Evolutionary conservation across 768 basidiomycete genomes (phyloP), one percentile per base, ranked within the genome.

Genomic region (Panellus pusillus): DNA sequence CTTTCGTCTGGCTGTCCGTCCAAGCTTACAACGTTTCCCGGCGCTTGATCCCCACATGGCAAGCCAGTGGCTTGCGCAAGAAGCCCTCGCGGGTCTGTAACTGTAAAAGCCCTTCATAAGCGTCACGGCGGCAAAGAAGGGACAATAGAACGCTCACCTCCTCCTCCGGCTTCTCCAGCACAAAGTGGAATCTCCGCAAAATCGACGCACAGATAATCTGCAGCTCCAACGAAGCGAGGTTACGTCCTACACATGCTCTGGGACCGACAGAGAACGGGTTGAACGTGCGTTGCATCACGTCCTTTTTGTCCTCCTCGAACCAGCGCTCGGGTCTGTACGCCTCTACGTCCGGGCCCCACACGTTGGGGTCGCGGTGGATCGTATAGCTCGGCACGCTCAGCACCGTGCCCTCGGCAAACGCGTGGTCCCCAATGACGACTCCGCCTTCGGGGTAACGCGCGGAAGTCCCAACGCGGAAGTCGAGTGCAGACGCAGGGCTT

Each of bases 201-300:
- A 94, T 80, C 2, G 89, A 89, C n/a, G 89, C 80, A 41, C 92
- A 70, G 63, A 96, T 93, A 49, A 93, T 78, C 63, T 84, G 76
- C 18, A 95, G 66, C 66, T 94, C 91, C 74, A 94, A 74, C 57
- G 75, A 81, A 3, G 92, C 92, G 38, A 92, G 72, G 65, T 94
- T 93, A 40, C 86, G 79, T 9, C 92, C 92, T 17, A 95, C 89
- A 65, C 93, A 95, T 14, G 83, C 87, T 43, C 91, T 88, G 57
- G 93, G 93, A 2, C 92, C 92, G 55, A 81, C 80, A 1, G 89
- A 91, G 68, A 93, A 94, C 0, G 90, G 88, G 61, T 93, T 93
- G 68, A 93, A 93, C 0, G 84, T 78, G 68, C 79, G 84, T 61
- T 89, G 82, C 9, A 89, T 81, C 32, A 69, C 70, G n/a, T 74